These are phyloP conservation scores for Volvox reticuliferus DNA, from an alignment of 139 green algal genomes.

Conservation along the genomic window DNA sequence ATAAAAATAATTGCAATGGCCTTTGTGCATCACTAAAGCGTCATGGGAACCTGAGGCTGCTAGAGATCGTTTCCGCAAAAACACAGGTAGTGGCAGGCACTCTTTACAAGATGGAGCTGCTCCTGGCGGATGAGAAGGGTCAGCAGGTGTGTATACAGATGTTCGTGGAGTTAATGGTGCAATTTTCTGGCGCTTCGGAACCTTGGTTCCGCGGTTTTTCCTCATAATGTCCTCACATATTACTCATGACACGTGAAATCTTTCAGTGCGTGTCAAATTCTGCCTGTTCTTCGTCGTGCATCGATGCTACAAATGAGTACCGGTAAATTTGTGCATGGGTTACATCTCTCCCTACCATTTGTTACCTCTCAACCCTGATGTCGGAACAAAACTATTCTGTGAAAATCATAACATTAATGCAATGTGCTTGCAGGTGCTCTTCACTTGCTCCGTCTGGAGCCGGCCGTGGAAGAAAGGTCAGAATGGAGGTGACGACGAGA, in stretches of 20 bases:
- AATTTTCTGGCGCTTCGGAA: background rate
- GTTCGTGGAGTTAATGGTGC: background rate
- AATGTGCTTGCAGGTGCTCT: background rate
- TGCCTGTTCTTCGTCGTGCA: background rate
- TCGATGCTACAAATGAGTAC: background rate
- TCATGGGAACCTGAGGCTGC: conserved; percentile 1
- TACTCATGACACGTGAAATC: too few relatives aligned
- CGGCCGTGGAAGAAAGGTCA: conserved; percentile 27
- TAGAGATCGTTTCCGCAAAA: background rate
- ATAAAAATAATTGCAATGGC: background rate
- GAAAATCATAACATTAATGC: too few relatives aligned
- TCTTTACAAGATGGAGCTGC: conserved; percentile 10
- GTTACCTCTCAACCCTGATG: too few relatives aligned
- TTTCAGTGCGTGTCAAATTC: background rate
- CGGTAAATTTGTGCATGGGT: background rate
- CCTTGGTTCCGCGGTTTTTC: background rate
- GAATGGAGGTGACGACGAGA: background rate
- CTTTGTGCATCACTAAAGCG: background rate
- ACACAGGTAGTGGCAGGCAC: conserved; percentile 28
- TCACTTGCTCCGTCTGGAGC: conserved; percentile 27
- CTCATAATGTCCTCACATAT: too few relatives aligned
- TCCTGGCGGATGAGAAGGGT: background rate
- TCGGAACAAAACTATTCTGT: too few relatives aligned
- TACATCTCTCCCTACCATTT: background rate
- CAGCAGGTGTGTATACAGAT: background rate